Conservation (phyloP, 352 stramenopile species). For the Pythium grandisporangium region DNA sequence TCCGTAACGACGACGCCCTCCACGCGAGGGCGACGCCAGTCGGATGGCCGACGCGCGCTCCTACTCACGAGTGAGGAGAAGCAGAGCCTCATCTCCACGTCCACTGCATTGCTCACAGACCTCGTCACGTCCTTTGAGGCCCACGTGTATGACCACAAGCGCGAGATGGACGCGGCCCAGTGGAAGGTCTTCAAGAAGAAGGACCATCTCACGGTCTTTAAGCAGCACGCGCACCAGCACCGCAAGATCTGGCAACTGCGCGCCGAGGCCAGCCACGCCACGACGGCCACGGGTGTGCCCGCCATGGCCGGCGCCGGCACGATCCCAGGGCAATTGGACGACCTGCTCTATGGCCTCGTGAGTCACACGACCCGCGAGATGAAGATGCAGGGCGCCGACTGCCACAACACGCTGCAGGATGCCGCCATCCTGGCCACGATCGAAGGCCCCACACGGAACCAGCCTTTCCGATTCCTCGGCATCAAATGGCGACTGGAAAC, state of each 20-base stretch:
- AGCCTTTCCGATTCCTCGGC: conserved; percentile 49
- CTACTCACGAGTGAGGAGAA: conserved; percentile 45
- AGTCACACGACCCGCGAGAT: conserved; percentile 42
- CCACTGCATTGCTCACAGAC: conserved; percentile 28
- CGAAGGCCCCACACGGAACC: conserved; percentile 17
- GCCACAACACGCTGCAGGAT: conserved; percentile 26
- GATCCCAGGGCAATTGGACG: conserved; percentile 39
- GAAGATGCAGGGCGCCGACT: conserved; percentile 49
- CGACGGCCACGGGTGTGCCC: conserved; percentile 11
- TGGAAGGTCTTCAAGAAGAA: conserved; percentile 65
- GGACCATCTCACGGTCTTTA: conserved; percentile 46
- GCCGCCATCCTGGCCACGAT: conserved; percentile 31
- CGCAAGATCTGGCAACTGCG: conserved; percentile 5
- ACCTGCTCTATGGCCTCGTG: conserved; percentile 47
- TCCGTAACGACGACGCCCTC: conserved; percentile 3
- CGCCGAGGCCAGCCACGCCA: neutral
- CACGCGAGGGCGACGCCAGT: neutral
- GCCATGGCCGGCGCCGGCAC: conserved; percentile 34
- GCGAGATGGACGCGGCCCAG: conserved; percentile 25
- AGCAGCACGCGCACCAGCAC: conserved; percentile 25
- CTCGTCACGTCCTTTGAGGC: conserved; percentile 25
- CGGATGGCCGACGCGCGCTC: conserved; percentile 10
- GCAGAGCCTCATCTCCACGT: conserved; percentile 26
- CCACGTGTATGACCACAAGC: conserved; percentile 10
- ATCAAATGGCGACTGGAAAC: conserved; percentile 43